Evolutionary conservation across 306 rosid species (phyloP), one percentile per base, ranked within the genome.

Genomic region (Lathyrus aphaca): DNA sequence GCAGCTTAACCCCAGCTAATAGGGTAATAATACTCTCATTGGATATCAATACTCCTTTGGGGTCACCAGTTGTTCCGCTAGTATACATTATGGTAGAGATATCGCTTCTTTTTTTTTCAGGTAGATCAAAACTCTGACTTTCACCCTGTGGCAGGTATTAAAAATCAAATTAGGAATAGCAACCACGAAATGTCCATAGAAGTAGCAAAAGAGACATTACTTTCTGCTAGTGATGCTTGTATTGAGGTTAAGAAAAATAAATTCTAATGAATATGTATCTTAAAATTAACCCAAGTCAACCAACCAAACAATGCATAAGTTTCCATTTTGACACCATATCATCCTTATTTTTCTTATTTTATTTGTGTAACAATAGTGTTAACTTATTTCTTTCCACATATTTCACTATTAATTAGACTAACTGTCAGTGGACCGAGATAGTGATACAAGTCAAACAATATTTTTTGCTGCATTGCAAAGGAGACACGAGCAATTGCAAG

Each of bases 61-160:
- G 99, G 58, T 94, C 96, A 68, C 99, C 96, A 45, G 99, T 94
- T 42, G 98, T 90, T 81, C 97, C 97, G 30, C 98, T 94, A 11
- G 98, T 94, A 74, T 94, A 94, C 98, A 94, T 94, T 72, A 94
- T 94, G 18, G 99, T 94, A 62, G 91, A 91, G 74, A 94, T 84
- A 57, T 94, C 96, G 48, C 88, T 79, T 74, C 78, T 88, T 80
- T 72, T 81, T 82, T 88, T 94, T 60, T 73, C 69, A 48, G 99
- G 99, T 77, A 91, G 95, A 69, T 88, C 95, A 75, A 77, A 94
- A 51, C 79, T 78, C 73, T 88, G 81, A 77, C 60, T 60, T 13
- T 77, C 77, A 51, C 97, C 97, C 99, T 94, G 89, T 64, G 49
- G 32, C 45, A 69, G 49, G 44, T 50, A 82, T 73, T 5, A 42